phyloP scores from a whole-genome alignment of 2,329 filamentous ascomycete species.

The Amauroascus niger region DNA sequence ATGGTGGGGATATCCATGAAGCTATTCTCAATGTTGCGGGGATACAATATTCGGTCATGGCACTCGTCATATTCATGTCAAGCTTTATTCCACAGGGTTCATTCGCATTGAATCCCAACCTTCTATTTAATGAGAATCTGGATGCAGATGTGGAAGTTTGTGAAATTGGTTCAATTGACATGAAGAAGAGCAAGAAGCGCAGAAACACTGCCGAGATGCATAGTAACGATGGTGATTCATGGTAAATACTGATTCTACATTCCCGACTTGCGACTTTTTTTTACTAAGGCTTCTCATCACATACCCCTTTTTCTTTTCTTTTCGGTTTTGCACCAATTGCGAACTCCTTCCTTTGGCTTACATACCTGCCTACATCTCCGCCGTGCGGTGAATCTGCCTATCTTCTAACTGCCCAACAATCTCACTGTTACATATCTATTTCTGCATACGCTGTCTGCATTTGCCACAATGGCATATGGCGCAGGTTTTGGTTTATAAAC shows the following conservation, averaged over 20 bases:
- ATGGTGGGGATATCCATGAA: slow-evolving; percentile 29
- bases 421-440: neutral
- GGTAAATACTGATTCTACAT: neutral
- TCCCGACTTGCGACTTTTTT: neutral
- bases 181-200: slow-evolving; percentile 12
- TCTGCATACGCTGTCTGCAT: neutral
- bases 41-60: slow-evolving; percentile 41
- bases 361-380: neutral
- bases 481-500: neutral
- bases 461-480: neutral
- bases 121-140: slow-evolving; percentile 18
- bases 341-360: neutral
- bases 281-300: too few relatives aligned
- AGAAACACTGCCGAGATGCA: neutral
- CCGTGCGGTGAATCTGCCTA: neutral
- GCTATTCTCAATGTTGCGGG: slow-evolving; percentile 40
- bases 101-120: slow-evolving; percentile 34
- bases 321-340: neutral
- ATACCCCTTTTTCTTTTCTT: neutral
- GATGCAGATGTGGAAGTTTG: slow-evolving; percentile 16
- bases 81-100: slow-evolving; percentile 42
- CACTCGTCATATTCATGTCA: slow-evolving; percentile 34
- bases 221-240: slow-evolving; percentile 5
- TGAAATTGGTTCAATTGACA: slow-evolving; percentile 14
- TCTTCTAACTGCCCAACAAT: neutral